phyloP scores from a whole-genome alignment of 495 filamentous ascomycete species.

The Penicillium malachiteum region DNA sequence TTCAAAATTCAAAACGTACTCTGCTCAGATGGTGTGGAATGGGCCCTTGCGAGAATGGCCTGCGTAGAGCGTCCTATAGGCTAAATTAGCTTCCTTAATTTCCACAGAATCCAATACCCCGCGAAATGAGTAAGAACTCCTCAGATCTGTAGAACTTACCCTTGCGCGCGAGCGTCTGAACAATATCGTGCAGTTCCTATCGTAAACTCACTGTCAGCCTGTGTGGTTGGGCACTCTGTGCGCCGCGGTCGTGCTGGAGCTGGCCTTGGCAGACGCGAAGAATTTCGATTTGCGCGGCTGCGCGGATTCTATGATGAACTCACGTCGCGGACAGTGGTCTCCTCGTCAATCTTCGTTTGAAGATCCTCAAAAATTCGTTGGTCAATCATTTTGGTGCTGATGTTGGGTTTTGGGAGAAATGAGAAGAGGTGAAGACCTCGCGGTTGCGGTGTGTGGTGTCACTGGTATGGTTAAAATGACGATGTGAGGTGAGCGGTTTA shows the following conservation, averaged over 20 bases:
- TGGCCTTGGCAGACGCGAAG: slow-evolving; percentile 25
- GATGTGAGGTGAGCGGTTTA: slow-evolving; percentile 17
- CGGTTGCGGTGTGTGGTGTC: slow-evolving; percentile 7
- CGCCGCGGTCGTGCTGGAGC: slow-evolving; percentile 11
- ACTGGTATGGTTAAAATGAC: slow-evolving; percentile 10
- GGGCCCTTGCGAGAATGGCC: slow-evolving; percentile 81
- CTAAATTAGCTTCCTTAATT: slow-evolving; percentile 7
- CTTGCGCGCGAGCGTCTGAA: slow-evolving; percentile 73
- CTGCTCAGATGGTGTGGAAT: slow-evolving; percentile 77
- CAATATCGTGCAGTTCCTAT: slow-evolving; percentile 73
- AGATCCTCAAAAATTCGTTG: slow-evolving; percentile 83
- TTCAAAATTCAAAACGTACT: slow-evolving; percentile 50
- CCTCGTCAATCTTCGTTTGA: slow-evolving; percentile 87
- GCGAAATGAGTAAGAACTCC: not conserved
- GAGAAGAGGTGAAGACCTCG: slow-evolving; percentile 9
- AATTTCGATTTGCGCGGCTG: slow-evolving; percentile 11
- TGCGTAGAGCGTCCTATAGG: slow-evolving; percentile 60
- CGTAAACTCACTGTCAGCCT: slow-evolving; percentile 7
- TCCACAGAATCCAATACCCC: not conserved
- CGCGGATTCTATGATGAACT: slow-evolving; percentile 20
- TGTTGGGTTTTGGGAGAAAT: not conserved
- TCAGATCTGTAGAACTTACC: slow-evolving; percentile 39
- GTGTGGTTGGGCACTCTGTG: slow-evolving; percentile 7
- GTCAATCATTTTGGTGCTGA: slow-evolving; percentile 57
- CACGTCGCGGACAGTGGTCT: slow-evolving; percentile 74